Evolutionary conservation across 345 rosid genomes (phyloP), one percentile per base, ranked within the genome.

Genomic region (Eutrema japonicum): DNA sequence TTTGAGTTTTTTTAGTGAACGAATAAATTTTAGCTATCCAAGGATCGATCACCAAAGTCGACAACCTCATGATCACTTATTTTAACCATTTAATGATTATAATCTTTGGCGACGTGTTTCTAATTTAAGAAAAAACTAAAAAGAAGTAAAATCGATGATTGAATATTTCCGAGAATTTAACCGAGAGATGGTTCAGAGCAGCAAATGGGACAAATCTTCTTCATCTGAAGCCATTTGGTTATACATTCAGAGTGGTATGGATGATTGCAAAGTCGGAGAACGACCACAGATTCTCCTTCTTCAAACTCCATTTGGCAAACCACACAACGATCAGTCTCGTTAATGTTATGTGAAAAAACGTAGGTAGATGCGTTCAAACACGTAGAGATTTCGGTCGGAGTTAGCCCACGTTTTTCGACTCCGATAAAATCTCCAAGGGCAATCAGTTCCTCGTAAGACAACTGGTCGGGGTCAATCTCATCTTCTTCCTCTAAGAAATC

Each of bases 161-260:
- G 12, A 53, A 37, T 63, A 12, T 45, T 18, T 32, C 1, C 22
- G 26, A 64, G 1, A 37, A 14, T 58, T 66, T 27, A 66, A 32
- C 46, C 40, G 4, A 6, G 2, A 63, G 81, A 52, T 22, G 86
- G 88, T 76, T 90, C 89, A 48, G 73, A 41, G 76, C 68, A 71
- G 65, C 98, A 93, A 22, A 93, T 86, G 16, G 96, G 98, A 78
- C 96, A 93, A 54, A 72, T 78, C 86, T 75, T 90, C 73, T 81
- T 88, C 3, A 85, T 64, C 57, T 83, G 87, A 50, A 90, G 93
- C 96, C 98, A 93, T 42, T 70, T 76, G 61, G 64, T 82, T 42
- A 93, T 83, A 35, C 98, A 93, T 0, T 83, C 85, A 5, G 80
- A 67, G 64, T 92, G 98, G 61, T 84, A 90, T 3, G 85, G 83